phyloP scores from a whole-genome alignment of 192 early-diverging fungal species.

The Geosiphon pyriformis region DNA sequence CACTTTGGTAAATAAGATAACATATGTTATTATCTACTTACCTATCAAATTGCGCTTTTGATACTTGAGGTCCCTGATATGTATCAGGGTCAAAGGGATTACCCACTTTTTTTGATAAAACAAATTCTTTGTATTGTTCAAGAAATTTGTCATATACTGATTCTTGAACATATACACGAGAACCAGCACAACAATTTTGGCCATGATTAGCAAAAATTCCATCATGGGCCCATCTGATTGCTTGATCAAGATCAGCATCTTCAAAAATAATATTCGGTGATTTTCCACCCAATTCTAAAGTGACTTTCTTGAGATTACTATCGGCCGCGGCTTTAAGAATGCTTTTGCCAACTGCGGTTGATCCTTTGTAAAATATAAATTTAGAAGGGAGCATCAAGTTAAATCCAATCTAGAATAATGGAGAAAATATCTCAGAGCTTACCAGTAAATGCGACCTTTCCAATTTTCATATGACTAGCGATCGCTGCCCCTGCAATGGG shows the following conservation, averaged over 20 bases:
- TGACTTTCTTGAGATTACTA: slow-evolving; percentile 67
- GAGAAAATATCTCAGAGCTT: no score
- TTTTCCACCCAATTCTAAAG: slow-evolving; percentile 88
- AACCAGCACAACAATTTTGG: slow-evolving; percentile 74
- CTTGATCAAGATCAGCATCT: slow-evolving; percentile 72
- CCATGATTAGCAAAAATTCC: slow-evolving; percentile 79
- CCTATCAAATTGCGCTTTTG: slow-evolving; percentile 53
- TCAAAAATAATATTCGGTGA: slow-evolving; percentile 74
- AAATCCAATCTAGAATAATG: no score
- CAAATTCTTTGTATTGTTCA: slow-evolving; percentile 47
- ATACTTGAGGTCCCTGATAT: slow-evolving; percentile 69
- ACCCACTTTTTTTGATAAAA: slow-evolving; percentile 55
- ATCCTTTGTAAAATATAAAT: slow-evolving; percentile 27
- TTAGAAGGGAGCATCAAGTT: no score
- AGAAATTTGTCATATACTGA: slow-evolving; percentile 65
- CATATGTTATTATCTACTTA: neutral
- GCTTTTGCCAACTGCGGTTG: slow-evolving; percentile 59
- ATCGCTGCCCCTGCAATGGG: slow-evolving; percentile 60
- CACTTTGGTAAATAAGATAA: neutral
- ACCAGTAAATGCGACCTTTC: slow-evolving; percentile 75
- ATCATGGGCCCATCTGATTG: slow-evolving; percentile 57
- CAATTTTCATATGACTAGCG: slow-evolving; percentile 60
- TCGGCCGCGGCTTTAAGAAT: slow-evolving; percentile 57
- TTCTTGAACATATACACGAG: slow-evolving; percentile 72
- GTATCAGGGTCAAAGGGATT: slow-evolving; percentile 57